These are phyloP conservation scores for Berkeleyomyces rouxiae DNA, from an alignment of 2,329 filamentous ascomycete species.

Conservation along the genomic window DNA sequence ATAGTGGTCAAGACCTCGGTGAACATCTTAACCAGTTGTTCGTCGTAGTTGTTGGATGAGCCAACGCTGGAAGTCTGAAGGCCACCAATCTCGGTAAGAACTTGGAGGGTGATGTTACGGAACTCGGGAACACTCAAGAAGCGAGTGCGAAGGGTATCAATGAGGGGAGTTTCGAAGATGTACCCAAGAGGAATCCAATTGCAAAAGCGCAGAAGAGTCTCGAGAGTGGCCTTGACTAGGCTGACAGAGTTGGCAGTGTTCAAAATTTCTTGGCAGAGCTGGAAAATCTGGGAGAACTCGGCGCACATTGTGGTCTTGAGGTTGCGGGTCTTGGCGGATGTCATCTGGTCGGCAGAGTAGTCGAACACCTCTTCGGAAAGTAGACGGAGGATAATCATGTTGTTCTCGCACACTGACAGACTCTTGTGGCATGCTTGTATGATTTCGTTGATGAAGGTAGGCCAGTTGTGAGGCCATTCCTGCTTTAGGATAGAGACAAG, in stretches of 20 bases:
- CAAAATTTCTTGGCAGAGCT: slow-evolving; percentile 89
- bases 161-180: slow-evolving; percentile 94
- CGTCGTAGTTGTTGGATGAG: slow-evolving; percentile 63
- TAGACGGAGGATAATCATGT: slow-evolving; percentile 93
- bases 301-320: slow-evolving; percentile 97
- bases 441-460: slow-evolving; percentile 99
- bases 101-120: slow-evolving; percentile 91
- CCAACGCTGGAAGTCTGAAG: slow-evolving; percentile 63
- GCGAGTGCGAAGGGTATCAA: slow-evolving; percentile 80
- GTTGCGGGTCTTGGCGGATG: slow-evolving; percentile 89
- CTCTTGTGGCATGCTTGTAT: slow-evolving; percentile 90
- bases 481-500: slow-evolving; percentile 96
- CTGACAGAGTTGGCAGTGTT: slow-evolving; percentile 76
- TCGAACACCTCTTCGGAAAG: slow-evolving; percentile 98
- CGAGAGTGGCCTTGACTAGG: slow-evolving; percentile 87
- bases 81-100: slow-evolving; percentile 90
- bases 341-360: slow-evolving; percentile 98
- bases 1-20: slow-evolving; percentile 90
- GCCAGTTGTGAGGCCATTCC: slow-evolving; percentile 99
- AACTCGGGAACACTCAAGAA: slow-evolving; percentile 92
- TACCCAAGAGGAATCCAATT: slow-evolving; percentile 99
- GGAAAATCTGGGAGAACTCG: slow-evolving; percentile 96
- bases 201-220: slow-evolving; percentile 87
- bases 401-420: slow-evolving; percentile 97
- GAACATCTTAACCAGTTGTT: slow-evolving; percentile 96